Evolutionary conservation across 2,329 filamentous ascomycete species (phyloP).

Genomic region (Madurella mycetomatis): DNA sequence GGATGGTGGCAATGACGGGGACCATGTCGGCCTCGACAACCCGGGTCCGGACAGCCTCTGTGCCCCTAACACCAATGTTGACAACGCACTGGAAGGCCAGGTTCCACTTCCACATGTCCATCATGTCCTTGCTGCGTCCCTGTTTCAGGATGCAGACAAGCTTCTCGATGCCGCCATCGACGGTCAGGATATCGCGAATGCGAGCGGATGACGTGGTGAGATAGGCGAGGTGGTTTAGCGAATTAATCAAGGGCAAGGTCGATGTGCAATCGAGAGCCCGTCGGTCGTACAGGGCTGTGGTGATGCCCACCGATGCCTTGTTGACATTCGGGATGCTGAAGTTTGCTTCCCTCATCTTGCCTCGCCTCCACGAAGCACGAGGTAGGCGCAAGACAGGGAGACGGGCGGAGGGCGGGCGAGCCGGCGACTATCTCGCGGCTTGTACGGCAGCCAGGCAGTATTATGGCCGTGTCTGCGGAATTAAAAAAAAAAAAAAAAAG

Average conservation of each 20-base stretch:
- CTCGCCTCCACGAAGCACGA: conserved; percentile 27
- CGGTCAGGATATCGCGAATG: conserved; percentile 94
- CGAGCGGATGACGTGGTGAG: conserved; percentile 96
- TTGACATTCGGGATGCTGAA: conserved; percentile 99
- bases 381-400: conserved; percentile 27
- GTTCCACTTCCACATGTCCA: conserved; percentile 99
- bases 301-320: conserved; percentile 94
- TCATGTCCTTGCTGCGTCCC: conserved; percentile 93
- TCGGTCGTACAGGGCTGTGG: conserved; percentile 94
- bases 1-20: conserved; percentile 93
- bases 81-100: conserved; percentile 98
- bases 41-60: conserved; percentile 86
- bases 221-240: conserved; percentile 96
- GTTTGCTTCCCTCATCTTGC: conserved; percentile 97
- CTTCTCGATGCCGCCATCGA: conserved; percentile 96
- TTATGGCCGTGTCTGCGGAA: conserved; percentile 9
- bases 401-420: conserved; percentile 2
- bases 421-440: conserved; percentile 3
- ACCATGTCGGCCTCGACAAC: conserved; percentile 99
- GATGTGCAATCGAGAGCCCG: conserved; percentile 97
- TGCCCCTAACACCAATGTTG: conserved; percentile 95
- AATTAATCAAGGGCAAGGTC: conserved; percentile 96
- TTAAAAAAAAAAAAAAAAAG: conserved; percentile 2
- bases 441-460: conserved; percentile 1
- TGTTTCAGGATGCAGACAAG: conserved; percentile 97